Evolutionary conservation across 352 stramenopile species (phyloP).

Genomic region (Blastocystis sp.): DNA sequence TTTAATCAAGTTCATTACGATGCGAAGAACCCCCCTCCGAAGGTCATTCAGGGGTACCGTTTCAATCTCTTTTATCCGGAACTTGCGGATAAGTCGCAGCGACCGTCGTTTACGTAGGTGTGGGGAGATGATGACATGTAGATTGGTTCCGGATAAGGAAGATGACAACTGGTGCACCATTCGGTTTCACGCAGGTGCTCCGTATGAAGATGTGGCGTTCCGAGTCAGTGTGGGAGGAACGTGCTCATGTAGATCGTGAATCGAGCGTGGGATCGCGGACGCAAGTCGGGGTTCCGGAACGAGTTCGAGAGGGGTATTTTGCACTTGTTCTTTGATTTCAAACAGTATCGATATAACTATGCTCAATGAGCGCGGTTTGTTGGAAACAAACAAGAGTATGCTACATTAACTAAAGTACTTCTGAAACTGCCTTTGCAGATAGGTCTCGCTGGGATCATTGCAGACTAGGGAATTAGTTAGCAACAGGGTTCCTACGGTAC

Average conservation of each 20-base stretch:
- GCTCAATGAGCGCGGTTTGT: not conserved
- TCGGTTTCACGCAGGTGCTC: conserved; percentile 86
- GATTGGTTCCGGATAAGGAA: conserved; percentile 80
- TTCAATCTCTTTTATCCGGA: conserved; percentile 99
- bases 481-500: not conserved
- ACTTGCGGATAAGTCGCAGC: conserved; percentile 86
- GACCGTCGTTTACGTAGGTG: conserved; percentile 84
- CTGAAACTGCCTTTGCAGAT: conserved; percentile 40
- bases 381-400: not conserved
- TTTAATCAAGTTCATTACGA: conserved; percentile 99
- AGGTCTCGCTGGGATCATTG: conserved; percentile 43
- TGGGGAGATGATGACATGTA: too few relatives aligned
- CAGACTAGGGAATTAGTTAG: not conserved
- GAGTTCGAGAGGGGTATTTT: conserved; percentile 94
- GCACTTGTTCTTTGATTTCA: conserved; percentile 97
- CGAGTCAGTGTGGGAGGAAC: conserved; percentile 59
- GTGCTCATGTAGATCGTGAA: conserved; percentile 81
- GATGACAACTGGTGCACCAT: conserved; percentile 90
- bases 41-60: conserved; percentile 98
- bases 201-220: conserved; percentile 98
- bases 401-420: conserved; percentile 5
- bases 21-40: conserved; percentile 95
- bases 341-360: conserved; percentile 61
- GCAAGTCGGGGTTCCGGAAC: conserved; percentile 90
- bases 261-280: conserved; percentile 89